Evolutionary conservation across 225 moss, liverwort and hornwort species (phyloP).

Genomic region (Pseudisothecium myosuroides): DNA sequence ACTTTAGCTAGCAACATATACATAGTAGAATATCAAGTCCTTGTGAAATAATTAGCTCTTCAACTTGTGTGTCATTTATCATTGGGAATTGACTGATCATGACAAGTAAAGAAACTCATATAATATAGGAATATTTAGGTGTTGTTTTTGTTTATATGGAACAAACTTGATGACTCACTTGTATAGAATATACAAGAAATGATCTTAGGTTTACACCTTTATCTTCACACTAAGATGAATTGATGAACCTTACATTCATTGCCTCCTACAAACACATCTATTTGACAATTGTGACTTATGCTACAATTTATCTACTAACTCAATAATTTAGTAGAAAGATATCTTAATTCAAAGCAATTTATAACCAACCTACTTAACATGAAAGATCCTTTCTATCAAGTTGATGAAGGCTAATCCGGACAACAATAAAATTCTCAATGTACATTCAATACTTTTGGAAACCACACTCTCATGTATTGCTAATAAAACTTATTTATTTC

Average conservation of each 20-base stretch:
- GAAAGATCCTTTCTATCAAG: not conserved
- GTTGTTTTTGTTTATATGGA: not conserved
- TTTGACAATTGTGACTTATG: not conserved
- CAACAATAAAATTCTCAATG: no score
- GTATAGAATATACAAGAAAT: not conserved
- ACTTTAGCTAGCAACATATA: not conserved
- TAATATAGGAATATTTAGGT: not conserved
- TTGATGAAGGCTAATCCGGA: not conserved
- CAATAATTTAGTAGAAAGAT: not conserved
- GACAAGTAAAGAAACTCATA: not conserved
- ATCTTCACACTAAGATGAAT: not conserved
- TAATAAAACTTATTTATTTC: not conserved
- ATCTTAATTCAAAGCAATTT: not conserved
- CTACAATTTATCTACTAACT: not conserved
- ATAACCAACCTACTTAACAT: not conserved
- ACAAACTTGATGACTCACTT: not conserved
- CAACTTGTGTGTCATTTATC: not conserved
- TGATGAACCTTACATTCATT: not conserved
- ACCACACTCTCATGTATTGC: not conserved
- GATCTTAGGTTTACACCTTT: not conserved
- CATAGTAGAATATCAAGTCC: not conserved
- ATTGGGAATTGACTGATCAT: not conserved
- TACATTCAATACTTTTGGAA: not conserved
- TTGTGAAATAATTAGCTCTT: not conserved
- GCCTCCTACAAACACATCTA: rapidly evolving